Conservation (phyloP, 106 monocot species). For the Xerophyta viscosa region DNA sequence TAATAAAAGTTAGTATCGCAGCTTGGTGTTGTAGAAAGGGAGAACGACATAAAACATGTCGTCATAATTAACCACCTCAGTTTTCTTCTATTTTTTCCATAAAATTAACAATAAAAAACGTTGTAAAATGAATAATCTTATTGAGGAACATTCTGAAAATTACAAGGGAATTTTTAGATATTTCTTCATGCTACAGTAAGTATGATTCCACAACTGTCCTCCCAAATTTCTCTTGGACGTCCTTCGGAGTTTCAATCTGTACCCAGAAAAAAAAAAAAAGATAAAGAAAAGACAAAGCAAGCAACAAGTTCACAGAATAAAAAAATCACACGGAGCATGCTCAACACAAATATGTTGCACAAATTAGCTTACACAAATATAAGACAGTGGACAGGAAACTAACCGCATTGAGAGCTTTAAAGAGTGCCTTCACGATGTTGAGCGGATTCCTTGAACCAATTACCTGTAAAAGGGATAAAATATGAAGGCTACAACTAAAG, state of each 20-base stretch:
- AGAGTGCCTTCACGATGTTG: constrained; percentile 64
- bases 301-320: no score
- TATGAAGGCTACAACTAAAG: not conserved
- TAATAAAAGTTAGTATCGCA: no score
- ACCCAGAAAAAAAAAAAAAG: not conserved
- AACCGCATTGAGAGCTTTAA: constrained; percentile 73
- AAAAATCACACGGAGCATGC: no score
- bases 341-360: no score
- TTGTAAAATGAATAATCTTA: no score
- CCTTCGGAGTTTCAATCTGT: constrained; percentile 94
- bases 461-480: constrained; percentile 34
- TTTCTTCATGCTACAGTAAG: constrained; percentile 48
- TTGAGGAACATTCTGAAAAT: no score
- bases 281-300: not conserved
- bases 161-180: no score
- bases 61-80: no score
- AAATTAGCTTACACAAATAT: not conserved
- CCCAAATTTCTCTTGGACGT: constrained; percentile 3
- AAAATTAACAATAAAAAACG: no score
- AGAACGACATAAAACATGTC: no score
- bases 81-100: no score
- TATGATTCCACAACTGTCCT: constrained; percentile 88
- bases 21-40: no score
- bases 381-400: constrained; percentile 7
- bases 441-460: constrained; percentile 69